Conservation (phyloP, 2,329 filamentous ascomycete species). For the Monilinia vaccinii-corymbosi region DNA sequence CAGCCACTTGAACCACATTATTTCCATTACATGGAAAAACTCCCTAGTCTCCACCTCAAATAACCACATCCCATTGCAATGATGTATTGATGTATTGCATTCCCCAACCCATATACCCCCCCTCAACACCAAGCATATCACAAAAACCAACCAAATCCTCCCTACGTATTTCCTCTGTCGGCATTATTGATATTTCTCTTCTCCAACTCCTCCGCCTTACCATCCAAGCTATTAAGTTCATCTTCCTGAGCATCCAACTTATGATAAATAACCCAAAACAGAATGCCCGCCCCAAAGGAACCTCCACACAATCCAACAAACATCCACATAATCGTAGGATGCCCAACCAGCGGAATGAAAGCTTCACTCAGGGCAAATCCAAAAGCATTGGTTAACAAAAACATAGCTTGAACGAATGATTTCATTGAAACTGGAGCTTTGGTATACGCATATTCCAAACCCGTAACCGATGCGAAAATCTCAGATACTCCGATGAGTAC, state of each 20-base stretch:
- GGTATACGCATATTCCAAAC: slow-evolving; percentile 68
- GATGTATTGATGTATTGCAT: neutral
- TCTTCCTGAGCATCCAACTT: slow-evolving; percentile 19
- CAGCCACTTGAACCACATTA: too few relatives aligned
- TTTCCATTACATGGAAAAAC: neutral
- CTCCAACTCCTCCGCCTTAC: slow-evolving; percentile 16
- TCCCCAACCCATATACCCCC: neutral
- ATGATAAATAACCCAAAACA: slow-evolving; percentile 20
- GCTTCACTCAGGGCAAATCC: slow-evolving; percentile 42
- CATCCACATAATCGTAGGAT: slow-evolving; percentile 35
- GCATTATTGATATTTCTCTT: slow-evolving; percentile 4
- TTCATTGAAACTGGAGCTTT: slow-evolving; percentile 75
- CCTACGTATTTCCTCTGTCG: neutral
- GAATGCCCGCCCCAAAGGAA: slow-evolving; percentile 11
- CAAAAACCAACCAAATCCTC: too few relatives aligned
- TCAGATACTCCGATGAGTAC: slow-evolving; percentile 47
- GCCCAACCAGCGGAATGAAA: slow-evolving; percentile 34
- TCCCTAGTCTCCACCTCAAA: neutral
- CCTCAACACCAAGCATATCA: neutral
- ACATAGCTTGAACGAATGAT: slow-evolving; percentile 59
- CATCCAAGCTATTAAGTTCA: slow-evolving; percentile 20
- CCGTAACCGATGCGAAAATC: slow-evolving; percentile 49
- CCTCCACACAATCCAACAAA: slow-evolving; percentile 22
- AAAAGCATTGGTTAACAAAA: slow-evolving; percentile 56
- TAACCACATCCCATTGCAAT: too few relatives aligned